Evolutionary conservation across 257 asterid species (phyloP).

Genomic region (Oldenlandia corymbosa): DNA sequence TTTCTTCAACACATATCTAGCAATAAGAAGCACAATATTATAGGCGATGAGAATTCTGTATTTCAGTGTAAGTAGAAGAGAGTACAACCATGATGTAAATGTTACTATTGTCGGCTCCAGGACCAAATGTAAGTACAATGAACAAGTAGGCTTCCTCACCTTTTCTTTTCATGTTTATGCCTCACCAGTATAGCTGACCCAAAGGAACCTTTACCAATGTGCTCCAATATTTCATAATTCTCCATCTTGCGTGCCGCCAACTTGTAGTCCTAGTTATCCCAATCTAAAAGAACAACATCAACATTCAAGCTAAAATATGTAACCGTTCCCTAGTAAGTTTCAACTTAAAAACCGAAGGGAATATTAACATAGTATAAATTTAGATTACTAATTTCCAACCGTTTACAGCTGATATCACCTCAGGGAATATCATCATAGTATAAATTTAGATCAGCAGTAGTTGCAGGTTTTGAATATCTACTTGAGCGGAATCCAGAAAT

Average conservation of each 20-base stretch:
- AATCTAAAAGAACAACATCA: background rate
- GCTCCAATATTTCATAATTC: slow-evolving; percentile 82
- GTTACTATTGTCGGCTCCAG: background rate
- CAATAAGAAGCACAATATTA: slow-evolving; percentile 11
- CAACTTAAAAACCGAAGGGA: background rate
- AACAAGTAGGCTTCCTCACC: slow-evolving; percentile 38
- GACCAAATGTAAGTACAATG: background rate
- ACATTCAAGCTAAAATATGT: background rate
- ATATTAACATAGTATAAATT: no score
- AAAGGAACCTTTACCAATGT: slow-evolving; percentile 93
- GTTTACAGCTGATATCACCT: no score
- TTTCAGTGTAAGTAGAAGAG: background rate
- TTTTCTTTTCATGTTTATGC: slow-evolving; percentile 90
- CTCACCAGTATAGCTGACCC: slow-evolving; percentile 95
- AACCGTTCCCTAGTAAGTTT: background rate
- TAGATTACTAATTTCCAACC: no score
- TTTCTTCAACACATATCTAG: slow-evolving; percentile 90
- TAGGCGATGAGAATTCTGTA: background rate
- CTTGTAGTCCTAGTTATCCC: background rate
- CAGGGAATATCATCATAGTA: no score
- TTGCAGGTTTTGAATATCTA: background rate
- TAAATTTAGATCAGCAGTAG: no score
- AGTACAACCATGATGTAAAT: background rate
- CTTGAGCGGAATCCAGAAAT: background rate
- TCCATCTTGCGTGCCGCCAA: slow-evolving; percentile 46